A percentile compares a stretch with the other conserved stretches of the same genome.
These are phyloP conservation scores for Ceratocystis huliohia DNA, from an alignment of 2,329 filamentous ascomycete genomes.

Conservation along the genomic window DNA sequence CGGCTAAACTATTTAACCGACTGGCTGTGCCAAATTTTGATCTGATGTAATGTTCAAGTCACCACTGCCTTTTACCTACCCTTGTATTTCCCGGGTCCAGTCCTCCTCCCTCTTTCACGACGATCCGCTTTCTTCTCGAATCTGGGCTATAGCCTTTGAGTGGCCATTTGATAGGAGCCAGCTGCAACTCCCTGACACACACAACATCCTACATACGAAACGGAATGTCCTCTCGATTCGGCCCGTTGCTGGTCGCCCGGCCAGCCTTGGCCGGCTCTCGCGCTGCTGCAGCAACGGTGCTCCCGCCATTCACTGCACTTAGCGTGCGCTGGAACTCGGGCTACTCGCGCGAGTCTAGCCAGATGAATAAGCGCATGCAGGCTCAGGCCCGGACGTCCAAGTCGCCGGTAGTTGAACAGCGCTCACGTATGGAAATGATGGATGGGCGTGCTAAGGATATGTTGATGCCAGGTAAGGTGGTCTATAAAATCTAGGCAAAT, in stretches of 20 bases:
- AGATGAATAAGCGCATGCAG: constrained; percentile 12
- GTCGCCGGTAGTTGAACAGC: constrained; percentile 12
- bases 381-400: constrained; percentile 14
- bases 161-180: neutral
- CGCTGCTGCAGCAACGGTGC: neutral
- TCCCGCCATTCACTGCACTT: neutral
- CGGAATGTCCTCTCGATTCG: constrained; percentile 14
- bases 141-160: neutral
- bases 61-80: neutral
- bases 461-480: constrained; percentile 15
- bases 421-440: neutral
- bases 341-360: neutral
- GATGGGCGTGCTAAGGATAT: constrained; percentile 18
- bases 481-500: neutral
- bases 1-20: constrained; percentile 17
- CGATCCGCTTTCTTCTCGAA: neutral
- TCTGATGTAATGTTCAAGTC: constrained; percentile 13
- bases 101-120: neutral
- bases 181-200: neutral
- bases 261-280: constrained; percentile 2
- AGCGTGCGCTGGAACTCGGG: neutral
- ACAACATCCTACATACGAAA: neutral
- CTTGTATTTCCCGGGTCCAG: neutral
- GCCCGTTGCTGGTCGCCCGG: constrained; percentile 1
- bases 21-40: constrained; percentile 15